These are phyloP conservation scores for Mucor plumbeus DNA, from an alignment of 371 early-diverging fungal species.

Conservation along the genomic window DNA sequence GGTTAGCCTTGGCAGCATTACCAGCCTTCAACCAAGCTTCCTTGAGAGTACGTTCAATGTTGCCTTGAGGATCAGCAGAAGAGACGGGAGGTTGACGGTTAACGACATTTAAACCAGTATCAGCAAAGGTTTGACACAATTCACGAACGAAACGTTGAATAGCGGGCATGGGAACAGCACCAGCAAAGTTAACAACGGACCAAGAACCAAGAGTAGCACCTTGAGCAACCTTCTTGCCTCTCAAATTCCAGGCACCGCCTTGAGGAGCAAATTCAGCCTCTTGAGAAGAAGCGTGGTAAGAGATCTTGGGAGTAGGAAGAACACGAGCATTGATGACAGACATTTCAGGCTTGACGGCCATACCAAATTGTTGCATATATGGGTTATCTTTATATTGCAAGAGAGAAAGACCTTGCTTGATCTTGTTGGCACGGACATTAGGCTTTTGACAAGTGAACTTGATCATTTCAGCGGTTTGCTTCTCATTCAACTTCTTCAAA, in stretches of 20 bases:
- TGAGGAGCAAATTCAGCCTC: slow-evolving; percentile 74
- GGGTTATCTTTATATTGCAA: slow-evolving; percentile 61
- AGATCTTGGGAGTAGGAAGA: slow-evolving; percentile 78
- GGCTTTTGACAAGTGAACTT: slow-evolving; percentile 90
- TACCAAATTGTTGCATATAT: slow-evolving; percentile 71
- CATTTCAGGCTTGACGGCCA: slow-evolving; percentile 71
- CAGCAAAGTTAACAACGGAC: slow-evolving; percentile 75
- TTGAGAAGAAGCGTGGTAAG: slow-evolving; percentile 63
- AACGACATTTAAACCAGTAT: slow-evolving; percentile 69
- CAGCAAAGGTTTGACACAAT: slow-evolving; percentile 58
- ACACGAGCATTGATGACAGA: slow-evolving; percentile 68
- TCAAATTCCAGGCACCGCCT: slow-evolving; percentile 92
- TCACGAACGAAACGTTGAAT: slow-evolving; percentile 65
- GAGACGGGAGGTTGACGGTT: slow-evolving; percentile 69
- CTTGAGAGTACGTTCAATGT: slow-evolving; percentile 71
- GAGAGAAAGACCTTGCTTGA: slow-evolving; percentile 55
- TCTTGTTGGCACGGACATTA: slow-evolving; percentile 68
- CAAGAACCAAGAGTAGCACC: slow-evolving; percentile 85
- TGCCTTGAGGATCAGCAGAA: slow-evolving; percentile 68
- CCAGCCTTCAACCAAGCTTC: slow-evolving; percentile 75
- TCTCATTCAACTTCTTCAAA: slow-evolving; percentile 81
- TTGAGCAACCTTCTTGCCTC: slow-evolving; percentile 79
- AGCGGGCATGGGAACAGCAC: slow-evolving; percentile 38
- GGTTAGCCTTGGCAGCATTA: slow-evolving; percentile 73
- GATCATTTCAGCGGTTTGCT: slow-evolving; percentile 95